Evolutionary conservation across 805 yeast genomes (phyloP), one percentile per base, ranked within the genome.

Genomic region (Saturnispora bothae): DNA sequence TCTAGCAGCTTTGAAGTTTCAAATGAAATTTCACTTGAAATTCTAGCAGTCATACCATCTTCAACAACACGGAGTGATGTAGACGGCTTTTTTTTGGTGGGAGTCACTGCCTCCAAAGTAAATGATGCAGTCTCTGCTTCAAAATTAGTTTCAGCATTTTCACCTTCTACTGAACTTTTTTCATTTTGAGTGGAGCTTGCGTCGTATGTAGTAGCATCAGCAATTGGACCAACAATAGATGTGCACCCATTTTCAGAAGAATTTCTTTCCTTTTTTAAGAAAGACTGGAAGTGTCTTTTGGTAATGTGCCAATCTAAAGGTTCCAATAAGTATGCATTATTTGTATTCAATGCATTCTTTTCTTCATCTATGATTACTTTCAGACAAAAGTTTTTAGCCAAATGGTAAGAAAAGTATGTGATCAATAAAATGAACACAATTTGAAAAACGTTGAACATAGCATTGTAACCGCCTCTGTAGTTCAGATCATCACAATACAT

Each of bases 401-500:
- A 41, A 12, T 26, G 17, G 14, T 22, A 6, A 2, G 36, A 23
- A 16, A 33, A 14, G 22, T 34, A 37, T 2, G 25, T 36, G 15
- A 38, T 34, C 4, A 29, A 4, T 4, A 34, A 16, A 2, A 41
- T 7, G 19, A 22, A 37, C 8, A 20, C 3, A 6, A 41, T 13
- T 27, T 41, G 41, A 13, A 34, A 14, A 17, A 30, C 9, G 14
- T 31, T 28, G 13, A 19, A 40, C 3, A 33, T 18, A 3, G 40
- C 20, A 30, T 36, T 40, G 16, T 40, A 33, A 10, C 33, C 14
- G 1, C 40, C 40, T 21, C 33, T 31, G 13, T 28, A 33, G 14
- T 40, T 40, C 9, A 36, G 5, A 12, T 36, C 26, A 10, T 28
- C 15, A 15, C 33, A 26, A 15, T 31, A 41, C 12, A 32, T 41